Evolutionary conservation across 164 flowering plant species (phyloP).

Genomic region (Aristolochia fimbriata): DNA sequence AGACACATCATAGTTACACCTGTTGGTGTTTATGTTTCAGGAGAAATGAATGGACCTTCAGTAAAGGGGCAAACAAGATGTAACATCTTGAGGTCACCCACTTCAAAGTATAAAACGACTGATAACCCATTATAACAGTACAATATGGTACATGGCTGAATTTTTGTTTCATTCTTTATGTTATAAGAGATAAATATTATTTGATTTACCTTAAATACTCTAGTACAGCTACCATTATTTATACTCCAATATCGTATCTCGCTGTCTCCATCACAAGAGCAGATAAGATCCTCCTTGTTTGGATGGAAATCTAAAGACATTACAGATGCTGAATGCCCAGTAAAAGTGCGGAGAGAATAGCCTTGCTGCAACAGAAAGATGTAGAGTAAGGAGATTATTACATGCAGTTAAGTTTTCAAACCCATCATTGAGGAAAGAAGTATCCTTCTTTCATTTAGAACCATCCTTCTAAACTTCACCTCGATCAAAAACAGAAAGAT

Average conservation of each 20-base stretch:
- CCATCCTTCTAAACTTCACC: neutral
- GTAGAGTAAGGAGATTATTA: slow-evolving; percentile 1
- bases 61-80: too few relatives aligned
- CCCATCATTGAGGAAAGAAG: neutral
- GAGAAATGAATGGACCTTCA: too few relatives aligned
- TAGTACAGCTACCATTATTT: slow-evolving; percentile 54
- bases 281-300: slow-evolving; percentile 55
- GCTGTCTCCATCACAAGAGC: slow-evolving; percentile 62
- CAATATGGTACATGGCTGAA: too few relatives aligned
- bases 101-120: too few relatives aligned
- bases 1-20: too few relatives aligned
- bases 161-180: too few relatives aligned
- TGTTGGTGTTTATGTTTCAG: too few relatives aligned
- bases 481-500: neutral
- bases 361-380: slow-evolving; percentile 39
- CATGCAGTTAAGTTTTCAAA: slow-evolving; percentile 3
- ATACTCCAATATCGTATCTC: slow-evolving; percentile 85
- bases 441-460: neutral
- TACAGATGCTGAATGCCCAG: slow-evolving; percentile 57
- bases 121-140: too few relatives aligned
- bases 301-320: slow-evolving; percentile 82
- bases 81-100: too few relatives aligned
- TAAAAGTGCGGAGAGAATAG: slow-evolving; percentile 61
- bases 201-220: slow-evolving; percentile 47
- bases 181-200: too few relatives aligned